Evolutionary conservation across 106 monocot species (phyloP), one percentile per base, ranked within the genome.

Genomic region (Ottelia alismoides): DNA sequence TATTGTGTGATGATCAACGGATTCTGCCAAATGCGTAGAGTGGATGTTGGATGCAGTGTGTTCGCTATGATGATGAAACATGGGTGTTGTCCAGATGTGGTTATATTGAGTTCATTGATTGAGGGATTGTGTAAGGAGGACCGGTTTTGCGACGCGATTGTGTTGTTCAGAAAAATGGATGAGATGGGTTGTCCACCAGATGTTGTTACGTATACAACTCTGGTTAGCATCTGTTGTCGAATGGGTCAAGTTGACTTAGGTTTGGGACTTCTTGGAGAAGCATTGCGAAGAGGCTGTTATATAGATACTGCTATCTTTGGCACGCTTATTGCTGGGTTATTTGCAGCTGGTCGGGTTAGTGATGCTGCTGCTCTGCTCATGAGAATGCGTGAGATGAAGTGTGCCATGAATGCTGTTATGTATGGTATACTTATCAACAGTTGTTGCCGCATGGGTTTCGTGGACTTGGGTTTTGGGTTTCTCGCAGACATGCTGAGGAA

Each of bases 111-210:
- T 27, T 20, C 67, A 1, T 16, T 67, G 14, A 25, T 67, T 18
- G 16, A 67, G 22, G 30, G 49, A 1, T 26, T 67, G 22, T 58
- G 58, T 32, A 49, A 40, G 19, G 32, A 19, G 0, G 50, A 35
- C 3, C 11, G 7, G 11, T 1, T 57, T 12, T 20, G 22, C 23
- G 56, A 66, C 1, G 78, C 68, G 17, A 18, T 25, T 2, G 12
- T 16, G 31, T 22, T 78, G 20, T 58, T 72, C 2, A 31, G 52
- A 40, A 57, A 69, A 11, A 78, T 84, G 74, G 3, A n/a, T 30
- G 30, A n/a, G 1, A 9, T 22, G 3, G 65, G 78, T 1, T 35
- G 65, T 26, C 16, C 11, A 0, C 84, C 69, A 0, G 31, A 60
- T 55, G n/a, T 50, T 22, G 28, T 70, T 1, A 61, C 70, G 0